Percentiles rank a stretch among this genome's conserved stretches.
Evolutionary conservation across 495 filamentous ascomycete genomes (phyloP).

Genomic region (Gamarada debralockiae): DNA sequence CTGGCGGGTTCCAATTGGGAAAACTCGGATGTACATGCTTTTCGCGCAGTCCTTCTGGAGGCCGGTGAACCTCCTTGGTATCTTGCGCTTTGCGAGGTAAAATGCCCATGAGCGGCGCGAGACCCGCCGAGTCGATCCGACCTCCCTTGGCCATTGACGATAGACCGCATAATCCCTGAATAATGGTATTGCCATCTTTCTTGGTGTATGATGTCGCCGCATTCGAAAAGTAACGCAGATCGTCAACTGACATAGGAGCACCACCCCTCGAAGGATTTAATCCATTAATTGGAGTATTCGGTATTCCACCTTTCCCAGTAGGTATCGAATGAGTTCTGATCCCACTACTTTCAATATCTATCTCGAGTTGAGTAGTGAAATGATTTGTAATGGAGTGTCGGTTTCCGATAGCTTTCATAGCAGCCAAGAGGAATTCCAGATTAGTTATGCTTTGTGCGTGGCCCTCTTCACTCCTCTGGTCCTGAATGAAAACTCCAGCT

Average conservation of each 20-base stretch:
- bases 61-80: neutral
- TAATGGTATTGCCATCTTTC: too few species aligned
- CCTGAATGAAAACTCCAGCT: constrained; percentile 89
- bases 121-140: too few species aligned
- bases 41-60: neutral
- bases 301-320: neutral
- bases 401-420: constrained; percentile 79
- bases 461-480: constrained; percentile 76
- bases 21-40: neutral
- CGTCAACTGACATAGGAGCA: constrained; percentile 5
- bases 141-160: too few species aligned
- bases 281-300: constrained; percentile 8
- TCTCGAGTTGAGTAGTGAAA: constrained; percentile 87
- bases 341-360: constrained; percentile 70
- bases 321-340: constrained; percentile 14
- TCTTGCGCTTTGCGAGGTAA: neutral
- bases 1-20: too few species aligned
- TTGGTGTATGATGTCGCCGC: too few species aligned
- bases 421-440: constrained; percentile 80
- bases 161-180: too few species aligned
- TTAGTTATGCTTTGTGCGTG: constrained; percentile 75
- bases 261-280: neutral
- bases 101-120: neutral
- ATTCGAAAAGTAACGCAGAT: neutral
- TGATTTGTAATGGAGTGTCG: constrained; percentile 90